Evolutionary conservation across 345 rosid species (phyloP), one percentile per base, ranked within the genome.

Genomic region (Eucalyptus camaldulensis): DNA sequence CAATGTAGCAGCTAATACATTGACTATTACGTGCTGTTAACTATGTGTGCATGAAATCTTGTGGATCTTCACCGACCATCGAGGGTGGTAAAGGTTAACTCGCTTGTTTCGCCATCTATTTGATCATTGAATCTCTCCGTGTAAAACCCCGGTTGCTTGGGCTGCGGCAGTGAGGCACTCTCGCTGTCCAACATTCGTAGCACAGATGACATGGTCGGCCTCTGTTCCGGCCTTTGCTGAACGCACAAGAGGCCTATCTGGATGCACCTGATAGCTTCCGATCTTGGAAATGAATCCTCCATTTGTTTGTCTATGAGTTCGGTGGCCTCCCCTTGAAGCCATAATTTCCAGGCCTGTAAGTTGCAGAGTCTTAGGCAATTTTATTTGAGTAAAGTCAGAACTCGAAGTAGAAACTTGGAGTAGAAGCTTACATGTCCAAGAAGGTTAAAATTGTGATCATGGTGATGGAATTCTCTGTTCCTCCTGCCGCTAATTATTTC

Each of bases 241-340:
- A 60, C 67, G 15, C 67, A 60, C 31, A 12, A 1, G 31, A 60
- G 67, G 31, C 67, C 67, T 27, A 60, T 60, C n/a, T 60, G 67
- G 67, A 60, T 27, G 67, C 67, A 60, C 67, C 67, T 60, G 31
- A 24, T n/a, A 2, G 86, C 89, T 83, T 94, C 94, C 2, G 88
- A 15, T 7, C 22, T 29, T 7, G 91, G 65, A 80, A 31, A 90
- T 6, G 85, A 88, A 12, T 89, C 90, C 44, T 11, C 72, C 25
- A 93, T 19, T 45, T 87, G 58, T 9, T 89, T 65, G 89, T 94
- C 96, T 19, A 94, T 87, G 5, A 96, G 89, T 22, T 92, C 92
- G 86, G 80, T 5, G 7, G 83, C 85, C 29, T 56, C 58, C 17
- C 89, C 90, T 89, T 90, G 88, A 27, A 43, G 88, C 92, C 92